Evolutionary conservation across 2,329 filamentous ascomycete species (phyloP).

Genomic region (Calonectria hawksworthii): DNA sequence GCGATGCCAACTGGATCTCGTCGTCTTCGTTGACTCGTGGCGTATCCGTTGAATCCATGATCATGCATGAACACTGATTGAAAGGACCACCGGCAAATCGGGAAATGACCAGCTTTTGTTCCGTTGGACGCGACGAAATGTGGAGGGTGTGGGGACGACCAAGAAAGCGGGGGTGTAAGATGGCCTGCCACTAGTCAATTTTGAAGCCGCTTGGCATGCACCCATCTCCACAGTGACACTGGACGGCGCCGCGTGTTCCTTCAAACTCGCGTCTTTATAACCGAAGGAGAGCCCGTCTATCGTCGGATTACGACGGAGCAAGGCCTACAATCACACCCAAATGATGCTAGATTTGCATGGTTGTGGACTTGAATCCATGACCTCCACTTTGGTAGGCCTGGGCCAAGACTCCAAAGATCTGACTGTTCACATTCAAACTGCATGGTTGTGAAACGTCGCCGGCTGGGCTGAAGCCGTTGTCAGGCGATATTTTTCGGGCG

Average conservation of each 20-base stretch:
- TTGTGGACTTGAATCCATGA: neutral
- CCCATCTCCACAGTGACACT: neutral
- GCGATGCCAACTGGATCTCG: neutral
- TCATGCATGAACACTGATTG: neutral
- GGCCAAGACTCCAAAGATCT: neutral
- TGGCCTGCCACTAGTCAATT: neutral
- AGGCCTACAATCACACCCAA: neutral
- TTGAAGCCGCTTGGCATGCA: neutral
- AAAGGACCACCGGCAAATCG: conserved; percentile 27
- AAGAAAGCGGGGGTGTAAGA: conserved; percentile 20
- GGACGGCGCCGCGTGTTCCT: neutral
- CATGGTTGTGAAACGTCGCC: neutral
- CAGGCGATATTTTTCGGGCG: neutral
- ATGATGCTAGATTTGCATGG: neutral
- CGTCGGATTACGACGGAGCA: neutral
- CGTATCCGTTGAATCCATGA: neutral
- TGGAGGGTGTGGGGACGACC: conserved; percentile 8
- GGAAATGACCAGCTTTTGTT: conserved; percentile 29
- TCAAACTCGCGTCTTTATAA: neutral
- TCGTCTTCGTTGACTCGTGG: neutral
- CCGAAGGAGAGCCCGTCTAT: neutral
- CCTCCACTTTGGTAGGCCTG: neutral
- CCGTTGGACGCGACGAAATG: neutral
- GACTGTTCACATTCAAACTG: neutral
- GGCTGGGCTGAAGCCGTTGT: neutral